phyloP scores from a whole-genome alignment of 768 basidiomycete genomes.

The Lactarius vividus region DNA sequence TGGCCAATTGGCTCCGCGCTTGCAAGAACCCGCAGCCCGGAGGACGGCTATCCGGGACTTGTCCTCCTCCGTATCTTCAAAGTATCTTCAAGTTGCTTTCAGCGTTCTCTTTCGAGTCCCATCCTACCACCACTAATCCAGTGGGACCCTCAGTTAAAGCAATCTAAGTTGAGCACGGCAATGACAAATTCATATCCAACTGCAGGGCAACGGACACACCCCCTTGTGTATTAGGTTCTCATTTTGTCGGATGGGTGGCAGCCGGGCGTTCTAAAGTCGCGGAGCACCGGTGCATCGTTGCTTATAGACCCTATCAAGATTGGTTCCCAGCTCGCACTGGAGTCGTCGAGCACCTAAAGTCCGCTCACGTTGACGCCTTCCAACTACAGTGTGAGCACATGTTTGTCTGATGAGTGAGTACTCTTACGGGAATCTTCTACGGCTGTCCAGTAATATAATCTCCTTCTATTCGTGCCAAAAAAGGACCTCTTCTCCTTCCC shows the following conservation, averaged over 20 bases:
- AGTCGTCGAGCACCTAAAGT: background rate
- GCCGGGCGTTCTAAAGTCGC: background rate
- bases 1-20: background rate
- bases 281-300: background rate
- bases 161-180: background rate
- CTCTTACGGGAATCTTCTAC: background rate
- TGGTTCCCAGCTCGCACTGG: background rate
- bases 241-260: background rate
- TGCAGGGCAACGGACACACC: background rate
- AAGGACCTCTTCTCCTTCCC: too few species aligned
- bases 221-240: background rate
- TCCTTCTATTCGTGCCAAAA: background rate
- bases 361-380: background rate
- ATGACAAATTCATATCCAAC: background rate
- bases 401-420: background rate
- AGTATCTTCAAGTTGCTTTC: too few species aligned
- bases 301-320: background rate
- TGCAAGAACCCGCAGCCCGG: too few species aligned
- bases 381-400: background rate
- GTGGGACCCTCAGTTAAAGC: background rate
- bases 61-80: too few species aligned
- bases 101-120: too few species aligned
- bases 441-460: background rate
- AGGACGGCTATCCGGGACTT: too few species aligned
- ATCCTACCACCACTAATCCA: background rate